Evolutionary conservation across 75 land plant genomes (phyloP), one percentile per base, ranked within the genome.

Genomic region (Ceratopteris richardii): DNA sequence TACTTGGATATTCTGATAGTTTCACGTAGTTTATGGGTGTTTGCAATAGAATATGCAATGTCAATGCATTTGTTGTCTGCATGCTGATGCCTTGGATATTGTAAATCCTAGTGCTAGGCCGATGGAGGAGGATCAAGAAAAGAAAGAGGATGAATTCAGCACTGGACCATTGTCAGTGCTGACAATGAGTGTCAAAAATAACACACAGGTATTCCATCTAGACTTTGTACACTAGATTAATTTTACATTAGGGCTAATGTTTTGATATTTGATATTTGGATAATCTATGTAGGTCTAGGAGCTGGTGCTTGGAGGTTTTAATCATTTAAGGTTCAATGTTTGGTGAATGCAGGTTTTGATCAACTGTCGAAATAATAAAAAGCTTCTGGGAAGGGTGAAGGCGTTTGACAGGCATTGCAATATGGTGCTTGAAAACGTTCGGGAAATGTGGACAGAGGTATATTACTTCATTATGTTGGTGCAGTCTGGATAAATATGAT

Each of bases 361-460:
- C 52, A 93, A 93, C 42, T 93, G 96, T 64, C 61, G 98, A 12
- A 93, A 93, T 70, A 93, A 93, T 67, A 82, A 63, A 68, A 88
- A 93, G 66, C 73, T 93, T 19, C 77, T 93, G 22, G 98, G 98
- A 1, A 86, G 86, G 47, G 98, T 93, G 26, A 85, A 88, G 58
- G 93, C 98, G 1, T 93, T 93, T 71, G 98, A 93, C 58, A 72
- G 98, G 10, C 98, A 93, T 67, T 93, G 98, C 79, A 93, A 93
- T 63, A 93, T 88, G 98, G 90, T 93, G 46, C 90, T 93, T 41
- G 98, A 93, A 60, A 93, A 93, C 76, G 96, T 89, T 46, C 76
- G 79, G 60, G 98, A 93, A 70, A 93, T 93, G 98, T 93, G 98
- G 96, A 93, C 98, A 13, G 96, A 93, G 98, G 95, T 93, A 1